phyloP scores from a whole-genome alignment of 768 basidiomycete genomes.

The Rhizopogon rudus region DNA sequence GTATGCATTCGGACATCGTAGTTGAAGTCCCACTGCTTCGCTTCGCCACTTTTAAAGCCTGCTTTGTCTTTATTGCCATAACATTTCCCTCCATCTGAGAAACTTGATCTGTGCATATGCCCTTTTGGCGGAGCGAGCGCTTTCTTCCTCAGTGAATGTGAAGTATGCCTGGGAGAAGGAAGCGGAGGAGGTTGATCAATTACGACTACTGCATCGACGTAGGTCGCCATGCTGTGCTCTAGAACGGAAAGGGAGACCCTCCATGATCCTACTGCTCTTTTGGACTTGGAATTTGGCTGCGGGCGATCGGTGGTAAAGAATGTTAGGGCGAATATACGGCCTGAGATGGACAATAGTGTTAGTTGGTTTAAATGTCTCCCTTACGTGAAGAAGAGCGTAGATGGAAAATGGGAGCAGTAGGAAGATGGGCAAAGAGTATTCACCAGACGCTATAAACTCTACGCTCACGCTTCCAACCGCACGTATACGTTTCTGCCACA shows the following conservation, averaged over 20 bases:
- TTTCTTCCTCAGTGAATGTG: slow-evolving; percentile 2
- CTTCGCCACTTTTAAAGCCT: background rate
- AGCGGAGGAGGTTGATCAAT: slow-evolving; percentile 29
- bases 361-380: slow-evolving; percentile 31
- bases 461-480: slow-evolving; percentile 51
- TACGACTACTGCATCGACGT: slow-evolving; percentile 47
- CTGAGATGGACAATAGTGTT: slow-evolving; percentile 3
- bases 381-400: background rate
- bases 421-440: slow-evolving; percentile 24
- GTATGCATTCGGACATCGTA: background rate
- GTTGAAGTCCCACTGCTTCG: slow-evolving; percentile 1
- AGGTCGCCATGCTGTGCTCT: slow-evolving; percentile 55
- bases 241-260: slow-evolving; percentile 46
- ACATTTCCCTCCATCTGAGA: background rate
- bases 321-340: slow-evolving; percentile 22
- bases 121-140: background rate
- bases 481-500: slow-evolving; percentile 67
- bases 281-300: background rate
- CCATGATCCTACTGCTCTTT: slow-evolving; percentile 21
- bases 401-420: background rate
- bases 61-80: too few species aligned
- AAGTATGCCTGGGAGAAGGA: slow-evolving; percentile 7
- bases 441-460: slow-evolving; percentile 56
- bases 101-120: background rate
- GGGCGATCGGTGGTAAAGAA: slow-evolving; percentile 14